These are phyloP conservation scores for Chaetomium tenue DNA, from an alignment of 495 filamentous ascomycete species.

Conservation along the genomic window DNA sequence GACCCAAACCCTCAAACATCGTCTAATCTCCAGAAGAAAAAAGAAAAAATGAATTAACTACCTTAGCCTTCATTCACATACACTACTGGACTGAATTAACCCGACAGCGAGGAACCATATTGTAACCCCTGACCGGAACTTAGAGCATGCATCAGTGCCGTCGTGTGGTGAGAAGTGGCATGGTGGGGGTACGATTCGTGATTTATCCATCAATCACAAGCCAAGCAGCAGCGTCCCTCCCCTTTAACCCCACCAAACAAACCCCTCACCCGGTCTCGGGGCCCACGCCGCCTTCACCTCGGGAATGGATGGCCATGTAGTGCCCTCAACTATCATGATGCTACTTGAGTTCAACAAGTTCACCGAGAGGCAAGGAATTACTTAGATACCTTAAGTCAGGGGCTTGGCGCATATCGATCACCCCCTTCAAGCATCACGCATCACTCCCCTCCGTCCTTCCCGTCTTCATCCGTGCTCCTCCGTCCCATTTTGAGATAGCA, in stretches of 20 bases:
- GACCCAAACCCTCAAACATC: too few species aligned
- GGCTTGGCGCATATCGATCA: not conserved
- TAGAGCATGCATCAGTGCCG: not conserved
- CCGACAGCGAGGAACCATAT: not conserved
- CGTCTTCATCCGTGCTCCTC: not conserved
- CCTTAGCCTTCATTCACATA: too few species aligned
- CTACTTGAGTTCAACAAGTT: not conserved
- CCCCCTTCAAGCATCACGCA: not conserved
- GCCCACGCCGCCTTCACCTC: constrained; percentile 6
- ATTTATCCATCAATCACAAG: constrained; percentile 44
- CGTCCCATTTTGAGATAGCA: not conserved
- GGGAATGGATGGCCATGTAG: not conserved
- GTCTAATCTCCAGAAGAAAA: too few species aligned
- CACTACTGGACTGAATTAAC: not conserved
- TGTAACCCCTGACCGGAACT: not conserved
- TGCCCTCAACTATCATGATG: constrained; percentile 2
- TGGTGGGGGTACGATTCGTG: not conserved
- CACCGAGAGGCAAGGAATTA: not conserved
- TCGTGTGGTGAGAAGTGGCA: not conserved
- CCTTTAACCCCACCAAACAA: constrained; percentile 26
- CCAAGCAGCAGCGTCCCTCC: not conserved
- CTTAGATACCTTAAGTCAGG: not conserved
- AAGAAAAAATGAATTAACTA: too few species aligned
- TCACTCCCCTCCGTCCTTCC: not conserved
- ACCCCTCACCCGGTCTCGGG: constrained; percentile 24